Evolutionary conservation across 148 eudicot species (phyloP), one percentile per base, ranked within the genome.

Genomic region (Bassia scoparia): DNA sequence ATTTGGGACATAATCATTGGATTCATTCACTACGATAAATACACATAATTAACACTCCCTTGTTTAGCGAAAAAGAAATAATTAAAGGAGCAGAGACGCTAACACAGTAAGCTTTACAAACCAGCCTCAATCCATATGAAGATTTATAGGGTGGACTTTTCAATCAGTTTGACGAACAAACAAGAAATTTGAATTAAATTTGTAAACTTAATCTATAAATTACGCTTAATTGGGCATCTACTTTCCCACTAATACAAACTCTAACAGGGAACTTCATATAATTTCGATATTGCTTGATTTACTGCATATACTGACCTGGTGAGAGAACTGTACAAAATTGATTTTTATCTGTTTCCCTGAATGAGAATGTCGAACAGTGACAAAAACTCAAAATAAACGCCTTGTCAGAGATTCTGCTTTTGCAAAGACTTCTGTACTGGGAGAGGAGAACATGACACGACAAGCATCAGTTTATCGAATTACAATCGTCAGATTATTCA

Each of bases 361-460:
- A 49, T 29, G 35, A 69, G 14, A 72, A 31, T 29, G 43, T 62
- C 37, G 3, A 21, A 23, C 71, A 33, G n/a, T n/a, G n/a, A 7
- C 61, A n/a, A 4, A 61, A 23, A 49, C n/a, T 33, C 2, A 26
- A n/a, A 30, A 21, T n/a, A n/a, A n/a, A 38, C 4, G 34, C 58
- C 54, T 59, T 29, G 44, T 67, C 59, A 72, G 72, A 56, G n/a
- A 69, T 46, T 48, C 80, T 4, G 64, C 50, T 60, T 61, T 77
- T 43, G 35, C 54, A 7, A 81, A 79, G 29, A 78, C 77, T 74
- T 41, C 27, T 34, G 85, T 81, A 53, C 90, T 84, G 86, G 3
- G 69, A 44, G 50, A 81, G 35, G 61, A 65, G 58, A 46, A 63
- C 46, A 75, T 10, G 53, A 55, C 31, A 74, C 41, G 68, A 7